Evolutionary conservation across 192 early-diverging fungal genomes (phyloP), one percentile per base, ranked within the genome.

Genomic region (Linnemannia hyalina): DNA sequence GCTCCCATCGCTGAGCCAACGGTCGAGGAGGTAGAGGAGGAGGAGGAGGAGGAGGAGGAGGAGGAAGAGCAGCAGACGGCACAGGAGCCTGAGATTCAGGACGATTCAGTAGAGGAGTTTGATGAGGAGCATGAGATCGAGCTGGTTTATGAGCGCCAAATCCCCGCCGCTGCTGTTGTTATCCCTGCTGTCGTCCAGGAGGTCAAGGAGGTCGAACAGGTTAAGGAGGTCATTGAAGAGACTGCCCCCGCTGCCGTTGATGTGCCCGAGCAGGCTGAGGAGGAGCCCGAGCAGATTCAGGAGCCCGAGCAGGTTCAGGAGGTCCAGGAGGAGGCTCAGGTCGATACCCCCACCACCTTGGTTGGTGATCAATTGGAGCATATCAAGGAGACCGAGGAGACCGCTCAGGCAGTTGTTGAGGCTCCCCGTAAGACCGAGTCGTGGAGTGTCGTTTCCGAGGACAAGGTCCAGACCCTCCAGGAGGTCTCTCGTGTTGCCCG

Each of bases 401-500:
- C 60, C 9, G 76, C 47, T 29, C 41, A 76, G 68, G 38, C 55
- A 1, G 15, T 54, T 2, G 41, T 36, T 18, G 60, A 41, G 18
- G 23, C 78, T 32, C 60, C 60, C 60, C 60, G 60, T 22, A 49
- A 69, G 32, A 6, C 47, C 40, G 69, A 57, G 10, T n/a, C 70
- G 3, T 78, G 29, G 22, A 80, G 10, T 22, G 47, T 26, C 20
- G n/a, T 11, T 8, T 16, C 32, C n/a, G 63, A 75, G 46, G 81
- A 82, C 74, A 76, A 81, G 54, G 81, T 76, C 22, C 84, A 86
- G 65, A 81, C 84, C 22, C 84, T 86, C 42, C 78, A 75, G 46
- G 84, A 86, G 36, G 74, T 86, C n/a, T 86, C 84, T 38, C 79
- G 79, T 11, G 84, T 80, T 42, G 84, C 84, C 10, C 80, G 82